Percentiles rank a stretch among this genome's conserved stretches.
phyloP scores from a whole-genome alignment of 495 filamentous ascomycete genomes.

The Evansstolkia leycettana region DNA sequence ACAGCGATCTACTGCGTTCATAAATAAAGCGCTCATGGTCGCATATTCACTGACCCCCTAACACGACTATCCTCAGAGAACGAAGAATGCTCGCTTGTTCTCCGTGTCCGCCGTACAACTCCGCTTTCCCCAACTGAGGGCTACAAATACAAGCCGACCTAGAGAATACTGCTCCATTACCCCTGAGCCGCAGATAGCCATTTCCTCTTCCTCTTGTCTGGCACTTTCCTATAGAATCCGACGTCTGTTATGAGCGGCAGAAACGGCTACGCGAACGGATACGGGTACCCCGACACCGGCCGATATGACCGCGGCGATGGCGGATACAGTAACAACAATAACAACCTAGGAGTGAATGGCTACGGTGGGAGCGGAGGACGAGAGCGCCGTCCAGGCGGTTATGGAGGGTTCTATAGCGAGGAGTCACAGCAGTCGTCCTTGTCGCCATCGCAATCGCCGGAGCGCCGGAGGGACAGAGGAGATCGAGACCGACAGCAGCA shows the following conservation, averaged over 20 bases:
- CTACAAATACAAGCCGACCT: too few relatives aligned
- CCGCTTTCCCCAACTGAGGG: too few relatives aligned
- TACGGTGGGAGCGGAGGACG: slow-evolving; percentile 17
- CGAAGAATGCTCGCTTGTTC: too few relatives aligned
- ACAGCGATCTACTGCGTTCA: too few relatives aligned
- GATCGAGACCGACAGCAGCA: slow-evolving; percentile 23
- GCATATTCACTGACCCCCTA: too few relatives aligned
- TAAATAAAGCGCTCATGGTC: too few relatives aligned
- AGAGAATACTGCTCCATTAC: too few relatives aligned
- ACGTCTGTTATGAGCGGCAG: slow-evolving; percentile 29
- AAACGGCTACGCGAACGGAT: slow-evolving; percentile 30
- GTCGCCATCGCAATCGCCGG: slow-evolving; percentile 20
- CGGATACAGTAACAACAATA: slow-evolving; percentile 20
- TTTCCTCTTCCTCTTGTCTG: too few relatives aligned
- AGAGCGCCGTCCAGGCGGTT: slow-evolving; percentile 30
- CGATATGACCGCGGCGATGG: slow-evolving; percentile 28
- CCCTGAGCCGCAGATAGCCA: too few relatives aligned
- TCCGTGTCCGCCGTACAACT: too few relatives aligned
- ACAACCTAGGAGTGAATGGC: slow-evolving; percentile 21
- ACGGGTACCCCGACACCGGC: slow-evolving; percentile 30
- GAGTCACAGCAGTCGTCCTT: slow-evolving; percentile 17
- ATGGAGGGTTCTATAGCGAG: slow-evolving; percentile 32
- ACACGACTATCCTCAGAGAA: too few relatives aligned
- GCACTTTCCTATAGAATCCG: background rate
- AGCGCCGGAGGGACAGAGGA: slow-evolving; percentile 22